A percentile compares a stretch with the other conserved stretches of the same genome.
Conservation (phyloP, 371 early-diverging fungal genomes). For the Racocetra persica region DNA sequence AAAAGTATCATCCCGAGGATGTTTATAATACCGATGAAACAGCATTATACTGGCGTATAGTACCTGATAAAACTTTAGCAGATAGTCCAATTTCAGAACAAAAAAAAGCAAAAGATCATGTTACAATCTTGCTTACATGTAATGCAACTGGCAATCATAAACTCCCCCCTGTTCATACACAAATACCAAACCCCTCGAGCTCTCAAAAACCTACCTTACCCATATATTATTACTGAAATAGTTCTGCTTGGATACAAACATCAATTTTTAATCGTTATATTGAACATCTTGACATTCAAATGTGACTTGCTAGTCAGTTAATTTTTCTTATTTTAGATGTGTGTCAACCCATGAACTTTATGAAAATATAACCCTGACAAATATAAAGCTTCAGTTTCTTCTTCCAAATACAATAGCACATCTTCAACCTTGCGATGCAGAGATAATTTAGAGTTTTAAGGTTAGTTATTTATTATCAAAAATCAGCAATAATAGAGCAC, state of each 20-base stretch:
- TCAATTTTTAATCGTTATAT: not conserved
- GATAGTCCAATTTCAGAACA: not conserved
- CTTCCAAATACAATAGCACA: slow-evolving; percentile 10
- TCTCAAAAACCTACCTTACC: not conserved
- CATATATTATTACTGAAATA: slow-evolving; percentile 4
- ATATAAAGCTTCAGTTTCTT: slow-evolving; percentile 17
- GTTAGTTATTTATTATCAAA: no score
- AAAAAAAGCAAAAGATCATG: not conserved
- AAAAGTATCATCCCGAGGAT: not conserved
- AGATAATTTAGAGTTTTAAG: slow-evolving; percentile 23
- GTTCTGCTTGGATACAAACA: not conserved
- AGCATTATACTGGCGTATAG: slow-evolving; percentile 1
- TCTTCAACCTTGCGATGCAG: not conserved
- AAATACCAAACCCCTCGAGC: not conserved
- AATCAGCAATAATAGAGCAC: no score
- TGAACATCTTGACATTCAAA: not conserved
- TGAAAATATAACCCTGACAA: not conserved
- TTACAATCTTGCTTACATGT: not conserved
- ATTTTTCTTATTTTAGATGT: slow-evolving; percentile 17
- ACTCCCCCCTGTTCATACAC: not conserved
- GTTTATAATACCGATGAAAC: slow-evolving; percentile 8
- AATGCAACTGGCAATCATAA: slow-evolving; percentile 19
- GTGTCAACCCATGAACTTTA: not conserved
- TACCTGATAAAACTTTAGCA: not conserved
- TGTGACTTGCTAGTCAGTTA: not conserved